These are phyloP conservation scores for Amylocarpus encephaloides DNA, from an alignment of 2,329 filamentous ascomycete genomes.

Conservation along the genomic window DNA sequence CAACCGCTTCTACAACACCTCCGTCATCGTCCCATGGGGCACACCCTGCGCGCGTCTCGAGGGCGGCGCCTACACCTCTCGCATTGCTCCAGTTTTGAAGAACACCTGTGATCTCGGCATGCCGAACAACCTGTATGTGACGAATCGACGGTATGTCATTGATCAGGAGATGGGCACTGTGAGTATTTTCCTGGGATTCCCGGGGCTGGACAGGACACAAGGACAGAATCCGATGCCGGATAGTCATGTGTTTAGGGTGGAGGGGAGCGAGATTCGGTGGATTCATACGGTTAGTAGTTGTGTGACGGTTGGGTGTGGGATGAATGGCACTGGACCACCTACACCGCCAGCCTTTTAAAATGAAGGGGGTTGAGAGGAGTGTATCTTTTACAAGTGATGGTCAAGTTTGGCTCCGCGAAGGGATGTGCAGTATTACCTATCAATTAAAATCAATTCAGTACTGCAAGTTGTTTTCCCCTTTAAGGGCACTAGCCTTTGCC, in stretches of 20 bases:
- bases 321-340: conserved; percentile 4
- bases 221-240: conserved; percentile 10
- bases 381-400: too few relatives aligned
- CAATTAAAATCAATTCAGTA: too few relatives aligned
- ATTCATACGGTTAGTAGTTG: conserved; percentile 15
- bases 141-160: conserved; percentile 15
- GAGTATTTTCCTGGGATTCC: conserved; percentile 14
- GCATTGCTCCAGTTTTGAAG: neutral
- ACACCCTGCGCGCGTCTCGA: conserved; percentile 12
- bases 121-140: conserved; percentile 1
- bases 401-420: too few relatives aligned
- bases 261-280: conserved; percentile 12
- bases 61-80: conserved; percentile 12
- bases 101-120: conserved; percentile 12
- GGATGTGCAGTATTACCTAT: too few relatives aligned
- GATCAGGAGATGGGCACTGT: conserved; percentile 15
- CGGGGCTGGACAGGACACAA: conserved; percentile 5
- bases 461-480: too few relatives aligned
- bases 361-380: too few relatives aligned
- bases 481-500: too few relatives aligned
- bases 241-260: conserved; percentile 15
- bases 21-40: conserved; percentile 9
- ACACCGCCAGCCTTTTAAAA: neutral
- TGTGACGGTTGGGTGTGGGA: conserved; percentile 11
- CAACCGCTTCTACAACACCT: conserved; percentile 7